phyloP scores from a whole-genome alignment of 768 basidiomycete species.

The Boletellus ananas region DNA sequence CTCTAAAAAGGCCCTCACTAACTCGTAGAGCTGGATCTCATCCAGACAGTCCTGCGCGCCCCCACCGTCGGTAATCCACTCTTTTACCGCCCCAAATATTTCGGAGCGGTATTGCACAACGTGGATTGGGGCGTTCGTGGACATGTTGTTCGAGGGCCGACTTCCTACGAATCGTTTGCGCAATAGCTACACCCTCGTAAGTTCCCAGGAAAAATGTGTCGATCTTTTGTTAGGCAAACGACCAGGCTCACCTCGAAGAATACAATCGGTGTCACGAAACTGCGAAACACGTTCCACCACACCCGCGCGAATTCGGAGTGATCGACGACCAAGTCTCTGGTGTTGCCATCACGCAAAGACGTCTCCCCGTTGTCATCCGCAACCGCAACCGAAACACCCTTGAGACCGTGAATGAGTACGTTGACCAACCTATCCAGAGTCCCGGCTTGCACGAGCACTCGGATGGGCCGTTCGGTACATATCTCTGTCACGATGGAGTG shows the following conservation, averaged over 20 bases:
- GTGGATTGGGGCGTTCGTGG: conserved; percentile 42
- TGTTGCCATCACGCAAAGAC: conserved; percentile 69
- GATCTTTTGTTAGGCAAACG: not conserved
- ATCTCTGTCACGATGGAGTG: conserved; percentile 57
- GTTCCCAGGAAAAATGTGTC: not conserved
- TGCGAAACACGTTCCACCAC: conserved; percentile 84
- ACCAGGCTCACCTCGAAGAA: conserved; percentile 70
- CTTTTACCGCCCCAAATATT: conserved; percentile 59
- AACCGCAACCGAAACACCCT: conserved; percentile 73
- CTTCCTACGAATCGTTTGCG: conserved; percentile 66
- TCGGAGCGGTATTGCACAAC: conserved; percentile 54
- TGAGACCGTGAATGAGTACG: conserved; percentile 72
- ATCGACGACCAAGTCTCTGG: conserved; percentile 69
- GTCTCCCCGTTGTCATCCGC: conserved; percentile 88
- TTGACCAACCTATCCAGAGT: conserved; percentile 72
- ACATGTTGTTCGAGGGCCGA: conserved; percentile 40
- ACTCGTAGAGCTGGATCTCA: conserved; percentile 58
- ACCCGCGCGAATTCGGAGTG: conserved; percentile 66
- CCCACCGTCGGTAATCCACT: conserved; percentile 71
- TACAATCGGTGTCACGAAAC: conserved; percentile 74
- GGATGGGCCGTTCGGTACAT: conserved; percentile 65
- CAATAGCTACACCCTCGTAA: conserved; percentile 48
- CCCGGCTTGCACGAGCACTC: conserved; percentile 75
- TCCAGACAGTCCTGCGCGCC: conserved; percentile 80
- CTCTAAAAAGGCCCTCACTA: conserved; percentile 58